Evolutionary conservation across 2,329 filamentous ascomycete species (phyloP), one percentile per base, ranked within the genome.

Genomic region (Cylindrodendrum hubeiense): DNA sequence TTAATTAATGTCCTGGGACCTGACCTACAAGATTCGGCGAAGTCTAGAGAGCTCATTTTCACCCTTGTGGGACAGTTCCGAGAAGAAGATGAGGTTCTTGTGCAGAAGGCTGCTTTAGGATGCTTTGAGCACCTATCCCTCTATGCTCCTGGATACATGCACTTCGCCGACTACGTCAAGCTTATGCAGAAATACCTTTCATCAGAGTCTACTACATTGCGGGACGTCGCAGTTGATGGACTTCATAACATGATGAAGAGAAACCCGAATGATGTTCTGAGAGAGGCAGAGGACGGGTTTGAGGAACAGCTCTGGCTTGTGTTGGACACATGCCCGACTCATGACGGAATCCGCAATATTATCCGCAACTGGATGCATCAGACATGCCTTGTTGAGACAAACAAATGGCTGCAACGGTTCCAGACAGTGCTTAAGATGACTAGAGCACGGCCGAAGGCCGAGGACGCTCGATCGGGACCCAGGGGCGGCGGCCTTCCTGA

Each of bases 241-340:
- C 83, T 99, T 1, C 95, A 97, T 74, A 97, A 97, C 68, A 86
- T 98, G 37, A 98, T 99, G 95, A 95, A 97, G 79, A 88, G 94
- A 50, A 91, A 97, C 75, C 93, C 95, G 0, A 89, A 91, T 64
- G 92, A 95, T 67, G 94, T 98, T 10, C 87, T 98, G 21, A 82
- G 86, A 49, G 90, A 91, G 5, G 94, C 94, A 5, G 87, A 92
- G 12, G 85, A 89, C 28, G 93, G 93, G 0, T 89, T 99, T 21
- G 95, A 98, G 77, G 94, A 98, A 71, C 91, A 96, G 66, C 83
- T 99, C 0, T 99, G 96, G 97, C 86, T 97, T 56, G 91, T 93
- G 1, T 87, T 98, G 3, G 95, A 99, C 77, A 87, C 88, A 24
- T 85, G 87, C 1, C 93, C 95, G 1, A 85, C 89, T 33, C 93